Evolutionary conservation across 179 eudicot species (phyloP).

Genomic region (Gypsophila paniculata): DNA sequence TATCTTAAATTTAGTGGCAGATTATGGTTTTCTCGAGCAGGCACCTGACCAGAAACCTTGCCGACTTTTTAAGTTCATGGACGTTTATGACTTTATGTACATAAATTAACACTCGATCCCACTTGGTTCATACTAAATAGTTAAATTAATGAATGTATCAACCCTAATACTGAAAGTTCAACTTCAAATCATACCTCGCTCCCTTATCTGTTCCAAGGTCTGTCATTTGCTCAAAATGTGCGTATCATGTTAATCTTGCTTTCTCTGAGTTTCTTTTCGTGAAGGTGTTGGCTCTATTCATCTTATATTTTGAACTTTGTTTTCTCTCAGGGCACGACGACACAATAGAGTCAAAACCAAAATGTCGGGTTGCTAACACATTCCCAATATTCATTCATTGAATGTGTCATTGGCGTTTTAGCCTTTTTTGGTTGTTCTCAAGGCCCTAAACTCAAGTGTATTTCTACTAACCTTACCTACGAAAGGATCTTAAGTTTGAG

Average conservation of each 20-base stretch:
- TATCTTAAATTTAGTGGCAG: no score
- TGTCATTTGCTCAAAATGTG: no score
- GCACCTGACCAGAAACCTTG: no score
- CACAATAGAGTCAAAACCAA: neutral
- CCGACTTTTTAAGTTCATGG: no score
- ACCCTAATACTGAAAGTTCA: no score
- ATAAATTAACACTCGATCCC: no score
- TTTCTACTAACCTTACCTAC: conserved; percentile 8
- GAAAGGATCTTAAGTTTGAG: neutral
- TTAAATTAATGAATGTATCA: no score
- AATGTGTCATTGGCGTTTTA: neutral
- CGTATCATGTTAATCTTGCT: neutral
- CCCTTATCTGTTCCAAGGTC: neutral
- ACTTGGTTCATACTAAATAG: no score
- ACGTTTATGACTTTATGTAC: no score
- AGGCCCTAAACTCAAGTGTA: neutral
- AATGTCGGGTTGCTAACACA: neutral
- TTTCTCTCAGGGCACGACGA: neutral
- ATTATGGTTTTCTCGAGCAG: neutral
- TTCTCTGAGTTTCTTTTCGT: neutral
- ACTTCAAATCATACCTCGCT: neutral
- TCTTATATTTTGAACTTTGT: neutral
- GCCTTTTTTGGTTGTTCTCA: neutral
- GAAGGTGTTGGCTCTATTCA: neutral
- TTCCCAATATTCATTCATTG: neutral